phyloP scores from a whole-genome alignment of 805 yeast genomes.

The Hanseniaspora vineae region DNA sequence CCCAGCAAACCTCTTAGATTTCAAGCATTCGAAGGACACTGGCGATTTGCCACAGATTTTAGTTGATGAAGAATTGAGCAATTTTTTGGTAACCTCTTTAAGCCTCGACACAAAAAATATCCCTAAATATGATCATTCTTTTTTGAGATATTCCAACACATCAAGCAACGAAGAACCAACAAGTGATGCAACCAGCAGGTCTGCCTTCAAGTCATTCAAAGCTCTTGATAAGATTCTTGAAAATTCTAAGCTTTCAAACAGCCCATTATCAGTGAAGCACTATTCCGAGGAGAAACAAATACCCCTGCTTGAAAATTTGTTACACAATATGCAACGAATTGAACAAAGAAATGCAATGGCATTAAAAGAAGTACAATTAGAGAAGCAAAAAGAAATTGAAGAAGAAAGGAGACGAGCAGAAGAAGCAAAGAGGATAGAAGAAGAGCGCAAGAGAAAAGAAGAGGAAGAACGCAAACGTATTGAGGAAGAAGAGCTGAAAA shows the following conservation, averaged over 20 bases:
- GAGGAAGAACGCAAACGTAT: conserved; percentile 10
- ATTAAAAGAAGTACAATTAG: neutral
- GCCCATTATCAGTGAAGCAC: too few species aligned
- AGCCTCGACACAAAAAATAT: neutral
- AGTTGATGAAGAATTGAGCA: neutral
- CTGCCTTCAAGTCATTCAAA: too few species aligned
- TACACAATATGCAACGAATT: neutral
- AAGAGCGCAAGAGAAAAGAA: conserved; percentile 11
- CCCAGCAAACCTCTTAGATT: neutral
- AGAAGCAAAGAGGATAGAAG: conserved; percentile 9
- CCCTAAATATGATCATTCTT: too few species aligned
- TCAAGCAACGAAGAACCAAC: too few species aligned
- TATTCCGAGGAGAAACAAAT: too few species aligned
- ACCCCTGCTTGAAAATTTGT: neutral
- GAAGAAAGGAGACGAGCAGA: conserved; percentile 8
- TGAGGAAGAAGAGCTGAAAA: conserved; percentile 7
- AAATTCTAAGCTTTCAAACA: too few species aligned
- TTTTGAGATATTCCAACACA: too few species aligned
- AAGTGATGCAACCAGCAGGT: too few species aligned
- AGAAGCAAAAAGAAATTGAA: neutral
- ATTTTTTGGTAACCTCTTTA: neutral
- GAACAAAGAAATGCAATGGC: neutral
- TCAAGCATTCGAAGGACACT: neutral
- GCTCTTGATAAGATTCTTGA: too few species aligned
- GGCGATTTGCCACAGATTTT: too few species aligned